phyloP scores from a whole-genome alignment of 441 rosid genomes.

The Bruguiera hainesii region DNA sequence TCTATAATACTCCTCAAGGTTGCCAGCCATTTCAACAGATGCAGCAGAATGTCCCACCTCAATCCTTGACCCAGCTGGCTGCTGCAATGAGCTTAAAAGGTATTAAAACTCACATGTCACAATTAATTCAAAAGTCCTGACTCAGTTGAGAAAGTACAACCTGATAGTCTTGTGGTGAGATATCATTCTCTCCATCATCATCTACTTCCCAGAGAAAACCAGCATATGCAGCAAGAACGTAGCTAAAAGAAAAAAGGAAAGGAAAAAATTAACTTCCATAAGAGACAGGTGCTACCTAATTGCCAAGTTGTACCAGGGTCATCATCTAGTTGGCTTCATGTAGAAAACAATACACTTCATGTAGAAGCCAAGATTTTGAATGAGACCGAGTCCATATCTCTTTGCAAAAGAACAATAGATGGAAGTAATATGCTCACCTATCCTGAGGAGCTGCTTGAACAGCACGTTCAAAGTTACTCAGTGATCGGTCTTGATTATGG shows the following conservation, averaged over 20 bases:
- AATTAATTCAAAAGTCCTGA: conserved; percentile 6
- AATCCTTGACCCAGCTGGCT: conserved; percentile 12
- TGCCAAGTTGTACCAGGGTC: background rate
- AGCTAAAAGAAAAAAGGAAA: conserved; percentile 44
- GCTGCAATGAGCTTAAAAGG: conserved; percentile 5
- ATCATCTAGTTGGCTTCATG: background rate
- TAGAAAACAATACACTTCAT: background rate
- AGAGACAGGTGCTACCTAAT: background rate
- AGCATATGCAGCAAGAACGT: conserved; percentile 79
- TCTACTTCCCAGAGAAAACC: conserved; percentile 79
- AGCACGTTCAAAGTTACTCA: conserved; percentile 58
- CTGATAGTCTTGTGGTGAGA: conserved; percentile 26
- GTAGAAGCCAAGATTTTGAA: background rate
- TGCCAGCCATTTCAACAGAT: conserved; percentile 6
- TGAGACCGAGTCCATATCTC: background rate
- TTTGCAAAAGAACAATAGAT: background rate
- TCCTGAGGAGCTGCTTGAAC: conserved; percentile 58
- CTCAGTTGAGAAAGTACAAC: conserved; percentile 25
- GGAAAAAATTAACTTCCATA: background rate
- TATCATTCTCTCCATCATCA: conserved; percentile 35
- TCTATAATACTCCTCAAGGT: conserved; percentile 33
- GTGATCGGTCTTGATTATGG: conserved; percentile 57
- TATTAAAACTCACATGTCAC: background rate
- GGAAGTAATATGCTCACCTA: conserved; percentile 39
- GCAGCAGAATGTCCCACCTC: conserved; percentile 4